phyloP scores from a whole-genome alignment of 2,329 filamentous ascomycete species.

The Botrytis tulipae region DNA sequence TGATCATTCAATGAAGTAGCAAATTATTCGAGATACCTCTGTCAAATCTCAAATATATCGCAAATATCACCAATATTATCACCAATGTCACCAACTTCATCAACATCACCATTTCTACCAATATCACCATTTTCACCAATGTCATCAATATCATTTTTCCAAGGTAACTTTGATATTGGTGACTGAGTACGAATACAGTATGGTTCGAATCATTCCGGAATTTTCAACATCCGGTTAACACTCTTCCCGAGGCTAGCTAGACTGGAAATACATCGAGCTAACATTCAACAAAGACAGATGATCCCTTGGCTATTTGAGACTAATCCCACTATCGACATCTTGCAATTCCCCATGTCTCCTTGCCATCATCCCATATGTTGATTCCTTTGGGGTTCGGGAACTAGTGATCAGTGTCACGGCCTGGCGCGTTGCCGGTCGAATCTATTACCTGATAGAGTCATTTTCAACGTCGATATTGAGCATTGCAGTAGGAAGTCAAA shows the following conservation, averaged over 20 bases:
- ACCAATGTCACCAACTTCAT: background rate
- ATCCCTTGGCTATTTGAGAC: background rate
- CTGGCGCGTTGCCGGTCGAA: background rate
- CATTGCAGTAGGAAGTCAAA: background rate
- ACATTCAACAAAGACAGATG: background rate
- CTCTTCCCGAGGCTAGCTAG: background rate
- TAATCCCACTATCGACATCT: background rate
- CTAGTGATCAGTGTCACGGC: background rate
- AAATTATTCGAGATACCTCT: background rate
- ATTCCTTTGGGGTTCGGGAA: background rate
- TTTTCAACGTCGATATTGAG: background rate
- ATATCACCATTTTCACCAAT: background rate
- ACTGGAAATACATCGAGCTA: background rate
- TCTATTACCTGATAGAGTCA: slow-evolving; percentile 3
- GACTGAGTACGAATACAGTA: background rate
- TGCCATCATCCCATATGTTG: background rate
- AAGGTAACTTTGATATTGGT: background rate
- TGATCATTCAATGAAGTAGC: background rate
- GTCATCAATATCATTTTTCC: background rate
- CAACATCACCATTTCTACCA: background rate
- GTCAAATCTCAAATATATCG: background rate
- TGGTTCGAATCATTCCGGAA: background rate
- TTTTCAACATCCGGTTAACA: background rate
- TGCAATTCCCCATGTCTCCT: background rate
- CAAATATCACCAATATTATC: background rate